These are phyloP conservation scores for Macrolepiota dolichaula DNA, from an alignment of 768 basidiomycete species.

Conservation along the genomic window DNA sequence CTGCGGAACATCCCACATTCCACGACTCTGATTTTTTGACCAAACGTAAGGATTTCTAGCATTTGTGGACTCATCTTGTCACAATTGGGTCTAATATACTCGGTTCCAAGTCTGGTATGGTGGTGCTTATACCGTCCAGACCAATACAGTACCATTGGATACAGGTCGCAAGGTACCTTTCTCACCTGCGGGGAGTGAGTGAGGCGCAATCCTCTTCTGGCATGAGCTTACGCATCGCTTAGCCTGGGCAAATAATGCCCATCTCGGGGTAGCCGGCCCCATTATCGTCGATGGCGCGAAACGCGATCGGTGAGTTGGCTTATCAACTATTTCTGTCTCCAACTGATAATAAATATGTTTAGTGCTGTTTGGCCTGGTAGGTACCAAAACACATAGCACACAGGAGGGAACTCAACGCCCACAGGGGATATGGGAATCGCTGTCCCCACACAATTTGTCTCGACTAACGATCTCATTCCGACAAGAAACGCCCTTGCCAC, in stretches of 20 bases:
- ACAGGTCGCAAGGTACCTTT: slow-evolving; percentile 50
- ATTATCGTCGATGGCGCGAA: slow-evolving; percentile 63
- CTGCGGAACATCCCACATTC: slow-evolving; percentile 38
- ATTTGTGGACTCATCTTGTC: background rate
- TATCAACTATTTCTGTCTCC: background rate
- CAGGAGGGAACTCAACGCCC: background rate
- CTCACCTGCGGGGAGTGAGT: slow-evolving; percentile 38
- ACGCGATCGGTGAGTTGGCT: slow-evolving; percentile 42
- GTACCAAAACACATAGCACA: background rate
- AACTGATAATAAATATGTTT: background rate
- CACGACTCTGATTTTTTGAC: slow-evolving; percentile 47
- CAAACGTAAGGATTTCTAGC: slow-evolving; percentile 30
- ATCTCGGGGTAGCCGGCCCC: slow-evolving; percentile 51
- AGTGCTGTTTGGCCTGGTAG: slow-evolving; percentile 59
- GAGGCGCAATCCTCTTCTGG: background rate
- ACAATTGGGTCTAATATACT: background rate
- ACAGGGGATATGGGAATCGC: slow-evolving; percentile 62
- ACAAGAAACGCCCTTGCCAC: slow-evolving; percentile 55
- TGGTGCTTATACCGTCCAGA: slow-evolving; percentile 61
- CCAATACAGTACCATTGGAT: slow-evolving; percentile 48
- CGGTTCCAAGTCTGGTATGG: slow-evolving; percentile 48
- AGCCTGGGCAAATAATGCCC: slow-evolving; percentile 57
- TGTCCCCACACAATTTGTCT: slow-evolving; percentile 58
- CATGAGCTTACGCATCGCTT: background rate
- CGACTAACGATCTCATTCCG: slow-evolving; percentile 54